Evolutionary conservation across 306 rosid species (phyloP).

Genomic region (Sindora glabra): DNA sequence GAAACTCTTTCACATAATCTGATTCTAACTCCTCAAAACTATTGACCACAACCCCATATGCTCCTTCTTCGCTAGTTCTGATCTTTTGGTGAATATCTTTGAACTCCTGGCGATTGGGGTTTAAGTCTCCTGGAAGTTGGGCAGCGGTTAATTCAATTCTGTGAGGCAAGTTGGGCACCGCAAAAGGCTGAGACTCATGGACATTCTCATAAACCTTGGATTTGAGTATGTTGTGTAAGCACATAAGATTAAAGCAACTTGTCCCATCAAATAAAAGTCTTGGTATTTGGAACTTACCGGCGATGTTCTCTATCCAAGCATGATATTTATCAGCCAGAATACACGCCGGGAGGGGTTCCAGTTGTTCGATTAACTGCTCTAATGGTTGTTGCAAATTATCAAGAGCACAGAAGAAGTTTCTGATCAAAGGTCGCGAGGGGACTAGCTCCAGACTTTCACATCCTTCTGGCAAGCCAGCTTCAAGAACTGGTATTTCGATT

Average conservation of each 20-base stretch:
- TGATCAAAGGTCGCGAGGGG: no score
- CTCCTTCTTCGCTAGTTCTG: constrained; percentile 1
- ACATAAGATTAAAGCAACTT: constrained; percentile 10
- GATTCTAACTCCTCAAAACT: constrained; percentile 22
- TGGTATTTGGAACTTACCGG: no score
- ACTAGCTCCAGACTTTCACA: no score
- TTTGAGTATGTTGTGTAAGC: background rate
- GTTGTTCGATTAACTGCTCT: no score
- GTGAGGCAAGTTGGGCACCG: constrained; percentile 15
- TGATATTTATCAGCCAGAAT: no score
- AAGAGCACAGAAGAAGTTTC: no score
- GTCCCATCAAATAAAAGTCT: constrained; percentile 14
- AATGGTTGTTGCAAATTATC: no score
- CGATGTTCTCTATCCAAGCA: no score
- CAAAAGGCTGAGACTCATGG: background rate
- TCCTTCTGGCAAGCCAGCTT: no score
- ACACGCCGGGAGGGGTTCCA: no score
- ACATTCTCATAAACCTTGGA: background rate
- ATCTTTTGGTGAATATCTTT: background rate
- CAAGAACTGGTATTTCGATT: no score
- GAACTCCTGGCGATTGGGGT: background rate
- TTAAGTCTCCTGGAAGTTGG: background rate
- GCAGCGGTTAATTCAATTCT: constrained; percentile 4
- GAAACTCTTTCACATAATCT: constrained; percentile 6
- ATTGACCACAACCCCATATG: constrained; percentile 23